Conservation (phyloP, 306 rosid genomes). For the Carpinus fangiana region DNA sequence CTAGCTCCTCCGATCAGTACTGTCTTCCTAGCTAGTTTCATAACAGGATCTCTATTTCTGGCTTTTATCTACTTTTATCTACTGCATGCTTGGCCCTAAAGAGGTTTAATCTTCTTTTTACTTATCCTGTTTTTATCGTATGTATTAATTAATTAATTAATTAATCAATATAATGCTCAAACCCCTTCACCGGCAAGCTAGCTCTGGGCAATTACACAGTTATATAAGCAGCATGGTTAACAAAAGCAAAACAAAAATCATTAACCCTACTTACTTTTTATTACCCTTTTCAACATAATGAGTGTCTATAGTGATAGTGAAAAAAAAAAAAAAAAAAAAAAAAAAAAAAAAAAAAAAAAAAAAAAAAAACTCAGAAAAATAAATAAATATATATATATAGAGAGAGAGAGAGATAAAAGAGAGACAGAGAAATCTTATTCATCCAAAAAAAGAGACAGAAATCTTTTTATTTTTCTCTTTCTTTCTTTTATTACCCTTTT, state of each 20-base stretch:
- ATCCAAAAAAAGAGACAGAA: no score
- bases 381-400: no score
- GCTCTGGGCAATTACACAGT: conserved; percentile 48
- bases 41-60: conserved; percentile 13
- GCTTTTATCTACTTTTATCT: conserved; percentile 18
- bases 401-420: no score
- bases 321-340: not conserved
- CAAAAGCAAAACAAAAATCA: conserved; percentile 54
- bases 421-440: no score
- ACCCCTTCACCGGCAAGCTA: conserved; percentile 36
- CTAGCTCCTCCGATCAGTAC: conserved; percentile 10
- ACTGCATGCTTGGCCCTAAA: conserved; percentile 53
- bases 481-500: conserved; percentile 38
- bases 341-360: no score
- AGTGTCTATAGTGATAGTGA: not conserved
- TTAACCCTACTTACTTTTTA: conserved; percentile 43
- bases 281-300: conserved; percentile 45
- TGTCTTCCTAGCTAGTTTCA: conserved; percentile 19
- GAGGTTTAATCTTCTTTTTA: conserved; percentile 31
- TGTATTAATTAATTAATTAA: conserved; percentile 18
- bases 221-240: conserved; percentile 46
- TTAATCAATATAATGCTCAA: not conserved
- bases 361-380: no score
- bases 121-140: conserved; percentile 10
- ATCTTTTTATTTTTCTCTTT: not conserved